Base-by-base conservation (phyloP, 73 alveolate species). In the Paramecium octaurelia region DNA sequence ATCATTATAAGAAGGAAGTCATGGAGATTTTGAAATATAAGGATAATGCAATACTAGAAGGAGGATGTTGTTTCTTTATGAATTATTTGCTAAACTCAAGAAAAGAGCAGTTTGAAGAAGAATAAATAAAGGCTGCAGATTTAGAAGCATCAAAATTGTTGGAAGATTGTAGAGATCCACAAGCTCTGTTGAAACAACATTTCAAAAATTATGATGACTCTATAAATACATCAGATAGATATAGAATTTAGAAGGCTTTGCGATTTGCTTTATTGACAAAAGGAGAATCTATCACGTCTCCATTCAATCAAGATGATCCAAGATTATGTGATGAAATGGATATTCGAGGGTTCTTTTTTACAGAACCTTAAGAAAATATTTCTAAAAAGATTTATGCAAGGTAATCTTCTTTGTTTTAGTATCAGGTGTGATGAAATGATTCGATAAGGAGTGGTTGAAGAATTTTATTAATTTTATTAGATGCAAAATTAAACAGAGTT, bases 61-160 rank as follows among this genome's bases (percentile, higher is more conserved):
- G 91, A 18, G 91, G 91, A 18, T 80, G 91, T 46, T 44, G 91
- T 46, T 80, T 80, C 29, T 80, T 38, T 80, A 1, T 80, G 50
- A 80, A 48, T 44, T 80, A 80, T 48, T 46, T 80, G 21, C 8
- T 80, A 9, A 48, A 40, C 7, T 80, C 90, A 21, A 21, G 46
- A 7, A 31, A 42, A 80, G 75, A 42, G 20, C 21, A 43, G 21
- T 80, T 42, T 48, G 12, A 18, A 21, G 38, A 80, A 8, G 54
- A 46, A 1, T 20, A 42, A 35, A 80, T 80, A 11, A 35, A 80
- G 12, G 38, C 48, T 10, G 91, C 91, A 40, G 91, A 80, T 80
- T 21, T 43, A 24, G 18, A 80, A 24, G 91, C 91, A 43, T 8
- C 2, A 44, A 35, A 43, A 43, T 80, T 80, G 44, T 80, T 80